Evolutionary conservation across 1,139 yeast species (phyloP).

Genomic region (Yamadazyma epiphylla): DNA sequence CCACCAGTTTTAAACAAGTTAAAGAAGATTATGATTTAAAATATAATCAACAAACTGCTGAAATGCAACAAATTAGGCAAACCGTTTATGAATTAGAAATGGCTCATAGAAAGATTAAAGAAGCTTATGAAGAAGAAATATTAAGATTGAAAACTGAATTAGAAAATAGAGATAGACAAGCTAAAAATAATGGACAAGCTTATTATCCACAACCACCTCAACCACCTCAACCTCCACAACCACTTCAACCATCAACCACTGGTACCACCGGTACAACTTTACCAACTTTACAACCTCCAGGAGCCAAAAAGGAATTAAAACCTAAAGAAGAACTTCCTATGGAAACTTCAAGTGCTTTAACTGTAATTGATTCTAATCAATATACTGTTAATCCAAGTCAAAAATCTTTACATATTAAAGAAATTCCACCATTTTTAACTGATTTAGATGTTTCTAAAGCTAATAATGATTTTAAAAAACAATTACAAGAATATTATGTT

Average conservation of each 20-base stretch:
- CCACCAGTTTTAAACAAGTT: constrained; percentile 81
- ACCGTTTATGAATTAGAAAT: constrained; percentile 91
- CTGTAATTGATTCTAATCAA: constrained; percentile 39
- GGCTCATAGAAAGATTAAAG: constrained; percentile 94
- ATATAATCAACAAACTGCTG: constrained; percentile 88
- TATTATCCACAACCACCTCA: constrained; percentile 21
- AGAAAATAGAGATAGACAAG: constrained; percentile 65
- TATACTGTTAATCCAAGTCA: constrained; percentile 42
- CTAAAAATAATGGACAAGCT: constrained; percentile 14
- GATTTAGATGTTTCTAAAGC: constrained; percentile 81
- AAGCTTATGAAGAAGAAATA: constrained; percentile 92
- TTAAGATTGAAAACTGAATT: constrained; percentile 80
- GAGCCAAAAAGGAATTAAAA: constrained; percentile 1
- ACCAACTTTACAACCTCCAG: constrained; percentile 15
- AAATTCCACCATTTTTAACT: constrained; percentile 76
- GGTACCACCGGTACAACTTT: constrained; percentile 12
- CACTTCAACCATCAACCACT: constrained; percentile 12
- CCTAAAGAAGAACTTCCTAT: constrained; percentile 13
- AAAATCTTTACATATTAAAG: constrained; percentile 59
- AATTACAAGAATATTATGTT: constrained; percentile 83
- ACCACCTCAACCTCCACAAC: constrained; percentile 16
- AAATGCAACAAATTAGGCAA: constrained; percentile 91
- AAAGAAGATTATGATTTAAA: constrained; percentile 92
- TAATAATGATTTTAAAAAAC: constrained; percentile 75
- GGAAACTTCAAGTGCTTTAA: constrained; percentile 33